These are phyloP conservation scores for Boletus semigastroideus DNA, from an alignment of 1,284 basidiomycete species.

Conservation along the genomic window DNA sequence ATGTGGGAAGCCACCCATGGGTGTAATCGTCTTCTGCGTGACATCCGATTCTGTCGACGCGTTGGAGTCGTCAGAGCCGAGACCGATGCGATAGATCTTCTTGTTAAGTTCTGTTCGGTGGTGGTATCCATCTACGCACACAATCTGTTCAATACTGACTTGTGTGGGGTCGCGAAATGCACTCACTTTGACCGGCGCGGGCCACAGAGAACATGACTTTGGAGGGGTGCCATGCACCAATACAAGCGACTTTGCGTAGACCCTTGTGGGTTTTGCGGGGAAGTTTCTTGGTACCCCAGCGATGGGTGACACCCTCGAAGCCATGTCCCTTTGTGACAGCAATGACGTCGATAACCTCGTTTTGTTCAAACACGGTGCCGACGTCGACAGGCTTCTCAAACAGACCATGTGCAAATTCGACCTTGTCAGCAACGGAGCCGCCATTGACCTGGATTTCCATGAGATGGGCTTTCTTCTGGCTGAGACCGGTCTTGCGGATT, in stretches of 20 bases:
- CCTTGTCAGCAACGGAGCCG: constrained; percentile 96
- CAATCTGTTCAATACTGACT: constrained; percentile 13
- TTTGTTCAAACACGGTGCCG: constrained; percentile 88
- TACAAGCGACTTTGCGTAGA: constrained; percentile 99
- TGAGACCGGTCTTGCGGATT: constrained; percentile 96
- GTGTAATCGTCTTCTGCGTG: constrained; percentile 94
- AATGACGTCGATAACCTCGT: constrained; percentile 97
- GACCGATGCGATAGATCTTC: constrained; percentile 97
- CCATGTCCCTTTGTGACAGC: constrained; percentile 99
- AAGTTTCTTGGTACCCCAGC: constrained; percentile 99
- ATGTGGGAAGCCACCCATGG: constrained; percentile 99
- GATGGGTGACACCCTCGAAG: constrained; percentile 98
- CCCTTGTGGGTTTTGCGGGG: constrained; percentile 99
- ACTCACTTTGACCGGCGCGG: constrained; percentile 97
- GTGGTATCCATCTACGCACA: constrained; percentile 86
- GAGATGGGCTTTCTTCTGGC: constrained; percentile 99
- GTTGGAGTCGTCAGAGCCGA: constrained; percentile 78
- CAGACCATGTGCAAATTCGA: constrained; percentile 92
- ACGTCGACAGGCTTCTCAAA: constrained; percentile 98
- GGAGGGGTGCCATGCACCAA: constrained; percentile 98
- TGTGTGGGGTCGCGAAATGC: constrained; percentile 1
- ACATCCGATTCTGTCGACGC: constrained; percentile 94
- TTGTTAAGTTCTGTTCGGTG: constrained; percentile 99
- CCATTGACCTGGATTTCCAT: constrained; percentile 99
- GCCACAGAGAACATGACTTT: constrained; percentile 99